Conservation (phyloP, 2,329 filamentous ascomycete genomes). For the Curvularia sp. region DNA sequence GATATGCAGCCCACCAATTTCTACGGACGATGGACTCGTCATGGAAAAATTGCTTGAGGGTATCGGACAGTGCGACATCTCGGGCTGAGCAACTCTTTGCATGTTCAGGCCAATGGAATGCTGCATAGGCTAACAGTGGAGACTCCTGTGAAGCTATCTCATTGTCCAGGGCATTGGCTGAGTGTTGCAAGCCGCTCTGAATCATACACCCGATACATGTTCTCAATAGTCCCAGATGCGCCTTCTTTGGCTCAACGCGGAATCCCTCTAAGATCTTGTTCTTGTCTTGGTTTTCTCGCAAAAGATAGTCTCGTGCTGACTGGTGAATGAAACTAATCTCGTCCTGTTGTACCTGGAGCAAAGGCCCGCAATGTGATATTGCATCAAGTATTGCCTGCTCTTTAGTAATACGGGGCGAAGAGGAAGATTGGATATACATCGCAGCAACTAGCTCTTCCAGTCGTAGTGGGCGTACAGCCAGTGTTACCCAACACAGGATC, state of each 20-base stretch:
- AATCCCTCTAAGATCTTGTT: conserved; percentile 10
- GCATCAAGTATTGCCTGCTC: background rate
- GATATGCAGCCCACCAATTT: background rate
- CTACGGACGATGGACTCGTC: background rate
- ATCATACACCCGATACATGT: background rate
- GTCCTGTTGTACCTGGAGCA: conserved; percentile 29
- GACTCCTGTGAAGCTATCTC: background rate
- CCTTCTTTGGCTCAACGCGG: conserved; percentile 6
- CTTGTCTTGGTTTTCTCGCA: conserved; percentile 14
- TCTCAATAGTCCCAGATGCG: background rate
- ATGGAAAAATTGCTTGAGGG: background rate
- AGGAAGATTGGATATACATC: background rate
- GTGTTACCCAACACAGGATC: conserved; percentile 18
- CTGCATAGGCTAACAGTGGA: background rate
- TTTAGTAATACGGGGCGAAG: background rate
- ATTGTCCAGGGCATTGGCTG: background rate
- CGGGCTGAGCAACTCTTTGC: conserved; percentile 6
- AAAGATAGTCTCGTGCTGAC: conserved; percentile 40
- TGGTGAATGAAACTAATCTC: conserved; percentile 39
- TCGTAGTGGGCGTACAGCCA: background rate
- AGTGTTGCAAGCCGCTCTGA: background rate
- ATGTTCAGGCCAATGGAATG: conserved; percentile 1
- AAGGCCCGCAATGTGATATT: conserved; percentile 13
- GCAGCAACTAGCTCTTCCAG: conserved; percentile 1
- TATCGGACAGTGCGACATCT: background rate